These are phyloP conservation scores for Linum trigynum DNA, from an alignment of 345 rosid genomes.

Conservation along the genomic window DNA sequence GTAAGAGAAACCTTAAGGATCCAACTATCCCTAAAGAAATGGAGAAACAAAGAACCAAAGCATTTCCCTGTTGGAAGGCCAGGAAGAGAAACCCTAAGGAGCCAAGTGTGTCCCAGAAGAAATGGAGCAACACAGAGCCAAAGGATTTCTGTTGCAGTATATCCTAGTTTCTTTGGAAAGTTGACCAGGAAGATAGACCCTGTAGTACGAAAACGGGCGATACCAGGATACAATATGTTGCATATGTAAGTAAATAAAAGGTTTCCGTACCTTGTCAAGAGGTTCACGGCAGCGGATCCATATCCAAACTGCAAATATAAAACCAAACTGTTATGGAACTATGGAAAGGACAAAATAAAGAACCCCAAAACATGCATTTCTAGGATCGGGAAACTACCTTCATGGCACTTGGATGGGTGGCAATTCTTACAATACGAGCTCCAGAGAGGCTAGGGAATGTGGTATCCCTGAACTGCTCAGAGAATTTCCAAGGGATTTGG, in stretches of 20 bases:
- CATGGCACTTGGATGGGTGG: slow-evolving; percentile 94
- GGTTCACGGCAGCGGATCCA: slow-evolving; percentile 88
- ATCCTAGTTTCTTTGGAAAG: neutral
- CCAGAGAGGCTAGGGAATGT: slow-evolving; percentile 91
- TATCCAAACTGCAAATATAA: slow-evolving; percentile 72
- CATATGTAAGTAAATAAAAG: slow-evolving; percentile 2
- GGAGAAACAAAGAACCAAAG: too few species aligned
- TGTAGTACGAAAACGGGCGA: too few species aligned
- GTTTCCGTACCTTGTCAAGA: slow-evolving; percentile 56
- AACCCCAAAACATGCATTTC: slow-evolving; percentile 1
- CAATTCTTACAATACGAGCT: slow-evolving; percentile 94
- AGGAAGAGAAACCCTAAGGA: too few species aligned
- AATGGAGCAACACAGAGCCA: too few species aligned
- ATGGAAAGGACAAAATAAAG: neutral
- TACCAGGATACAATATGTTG: too few species aligned
- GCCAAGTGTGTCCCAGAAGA: too few species aligned
- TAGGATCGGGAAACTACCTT: slow-evolving; percentile 40
- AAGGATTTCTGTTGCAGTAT: too few species aligned
- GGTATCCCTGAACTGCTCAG: slow-evolving; percentile 71
- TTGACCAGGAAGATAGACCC: neutral
- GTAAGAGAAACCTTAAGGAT: too few species aligned
- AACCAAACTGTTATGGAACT: slow-evolving; percentile 16
- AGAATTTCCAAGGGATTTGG: slow-evolving; percentile 98
- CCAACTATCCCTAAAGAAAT: too few species aligned
- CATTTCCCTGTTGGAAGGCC: too few species aligned